phyloP scores from a whole-genome alignment of 257 asterid species.

The Solanum pennellii region DNA sequence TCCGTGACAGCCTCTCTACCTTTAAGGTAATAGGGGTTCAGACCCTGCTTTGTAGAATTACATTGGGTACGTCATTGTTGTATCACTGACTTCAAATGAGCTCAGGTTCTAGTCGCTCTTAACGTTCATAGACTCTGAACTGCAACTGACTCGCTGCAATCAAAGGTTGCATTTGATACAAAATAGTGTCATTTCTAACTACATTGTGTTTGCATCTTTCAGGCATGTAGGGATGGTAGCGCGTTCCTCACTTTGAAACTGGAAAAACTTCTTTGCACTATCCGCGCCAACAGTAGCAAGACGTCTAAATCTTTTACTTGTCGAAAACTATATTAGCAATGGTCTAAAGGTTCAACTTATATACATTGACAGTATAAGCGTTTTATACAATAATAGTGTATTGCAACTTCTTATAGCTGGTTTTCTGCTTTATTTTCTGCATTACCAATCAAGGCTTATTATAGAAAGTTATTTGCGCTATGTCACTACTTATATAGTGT shows the following conservation, averaged over 20 bases:
- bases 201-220: slow-evolving; percentile 8
- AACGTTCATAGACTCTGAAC: background rate
- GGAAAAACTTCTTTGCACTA: background rate
- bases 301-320: background rate
- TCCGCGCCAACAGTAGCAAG: background rate
- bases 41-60: background rate
- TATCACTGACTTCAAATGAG: background rate
- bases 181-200: background rate
- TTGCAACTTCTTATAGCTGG: background rate
- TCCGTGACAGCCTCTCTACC: background rate
- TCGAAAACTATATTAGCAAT: background rate
- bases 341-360: background rate
- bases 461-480: background rate
- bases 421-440: background rate
- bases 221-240: slow-evolving; percentile 25
- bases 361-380: background rate
- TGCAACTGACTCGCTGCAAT: background rate
- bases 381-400: background rate
- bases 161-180: background rate
- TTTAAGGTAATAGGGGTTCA: background rate
- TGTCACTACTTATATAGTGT: background rate
- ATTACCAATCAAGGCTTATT: background rate
- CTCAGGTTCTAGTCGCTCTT: background rate
- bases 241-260: slow-evolving; percentile 32
- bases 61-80: background rate